Evolutionary conservation across 164 flowering plant genomes (phyloP).

Genomic region (Magnolia sinica): DNA sequence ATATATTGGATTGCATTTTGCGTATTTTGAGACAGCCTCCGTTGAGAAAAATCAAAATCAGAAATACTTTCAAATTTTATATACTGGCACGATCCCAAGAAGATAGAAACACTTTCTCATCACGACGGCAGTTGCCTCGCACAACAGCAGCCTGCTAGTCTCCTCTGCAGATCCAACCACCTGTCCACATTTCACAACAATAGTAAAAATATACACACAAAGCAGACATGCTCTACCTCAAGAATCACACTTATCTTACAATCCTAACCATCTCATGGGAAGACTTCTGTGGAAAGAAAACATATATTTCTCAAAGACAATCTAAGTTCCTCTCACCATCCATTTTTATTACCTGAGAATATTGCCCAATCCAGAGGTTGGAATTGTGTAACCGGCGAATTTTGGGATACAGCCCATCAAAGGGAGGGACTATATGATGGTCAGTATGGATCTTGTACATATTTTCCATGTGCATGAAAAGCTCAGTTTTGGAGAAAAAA

Average conservation of each 20-base stretch:
- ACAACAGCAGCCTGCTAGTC: constrained; percentile 73
- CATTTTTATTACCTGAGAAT: background rate
- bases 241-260: no score
- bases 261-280: no score
- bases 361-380: background rate
- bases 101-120: constrained; percentile 87
- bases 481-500: background rate
- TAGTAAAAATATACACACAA: background rate
- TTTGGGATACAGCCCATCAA: background rate
- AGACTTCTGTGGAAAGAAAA: no score
- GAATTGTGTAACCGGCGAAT: background rate
- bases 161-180: constrained; percentile 85
- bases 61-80: constrained; percentile 49
- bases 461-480: background rate
- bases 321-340: background rate
- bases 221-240: background rate
- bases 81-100: constrained; percentile 78
- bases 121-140: constrained; percentile 87
- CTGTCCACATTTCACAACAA: constrained; percentile 29
- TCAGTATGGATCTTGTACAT: background rate
- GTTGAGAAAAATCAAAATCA: background rate
- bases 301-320: no score
- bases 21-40: background rate
- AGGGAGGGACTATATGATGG: background rate
- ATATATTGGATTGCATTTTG: background rate